Conservation (phyloP, 331 rosid genomes). For the Dryas integrifolia region DNA sequence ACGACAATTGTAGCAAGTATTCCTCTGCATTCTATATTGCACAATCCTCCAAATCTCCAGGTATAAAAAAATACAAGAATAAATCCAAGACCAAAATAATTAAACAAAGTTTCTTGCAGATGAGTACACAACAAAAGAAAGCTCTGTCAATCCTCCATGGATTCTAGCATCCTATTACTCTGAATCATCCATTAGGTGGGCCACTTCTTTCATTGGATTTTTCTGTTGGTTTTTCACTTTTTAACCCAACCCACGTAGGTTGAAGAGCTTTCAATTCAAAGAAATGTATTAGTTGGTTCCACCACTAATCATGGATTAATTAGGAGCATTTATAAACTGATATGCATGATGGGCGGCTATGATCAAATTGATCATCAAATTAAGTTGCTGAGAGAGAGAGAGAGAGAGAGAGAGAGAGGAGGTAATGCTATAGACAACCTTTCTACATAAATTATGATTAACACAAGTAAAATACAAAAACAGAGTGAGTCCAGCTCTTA, state of each 20-base stretch:
- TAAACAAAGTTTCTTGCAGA: conserved; percentile 29
- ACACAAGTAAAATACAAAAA: conserved; percentile 33
- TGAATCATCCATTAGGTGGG: conserved; percentile 58
- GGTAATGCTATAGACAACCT: conserved; percentile 21
- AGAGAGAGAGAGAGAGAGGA: not conserved
- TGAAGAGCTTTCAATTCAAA: conserved; percentile 30
- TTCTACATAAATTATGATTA: conserved; percentile 19
- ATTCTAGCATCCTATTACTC: conserved; percentile 50
- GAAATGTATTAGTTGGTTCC: not conserved
- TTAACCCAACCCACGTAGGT: conserved; percentile 27
- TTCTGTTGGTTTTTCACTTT: conserved; percentile 45
- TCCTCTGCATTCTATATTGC: conserved; percentile 40
- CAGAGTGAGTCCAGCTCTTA: conserved; percentile 28
- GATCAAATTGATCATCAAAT: not conserved
- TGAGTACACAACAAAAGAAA: conserved; percentile 34
- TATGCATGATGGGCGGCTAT: not conserved
- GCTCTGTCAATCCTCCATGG: conserved; percentile 57
- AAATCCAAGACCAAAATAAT: conserved; percentile 40
- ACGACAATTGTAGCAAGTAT: conserved; percentile 46
- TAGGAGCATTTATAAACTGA: not conserved
- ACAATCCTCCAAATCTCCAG: conserved; percentile 70
- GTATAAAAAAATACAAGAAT: conserved; percentile 38
- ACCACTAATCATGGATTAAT: not conserved
- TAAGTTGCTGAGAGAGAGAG: no score
- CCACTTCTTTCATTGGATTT: conserved; percentile 42